Percentiles rank a stretch among this genome's conserved stretches.
These are phyloP conservation scores for Lipomyces spencermartinsiae DNA, from an alignment of 805 yeast species.

Conservation along the genomic window DNA sequence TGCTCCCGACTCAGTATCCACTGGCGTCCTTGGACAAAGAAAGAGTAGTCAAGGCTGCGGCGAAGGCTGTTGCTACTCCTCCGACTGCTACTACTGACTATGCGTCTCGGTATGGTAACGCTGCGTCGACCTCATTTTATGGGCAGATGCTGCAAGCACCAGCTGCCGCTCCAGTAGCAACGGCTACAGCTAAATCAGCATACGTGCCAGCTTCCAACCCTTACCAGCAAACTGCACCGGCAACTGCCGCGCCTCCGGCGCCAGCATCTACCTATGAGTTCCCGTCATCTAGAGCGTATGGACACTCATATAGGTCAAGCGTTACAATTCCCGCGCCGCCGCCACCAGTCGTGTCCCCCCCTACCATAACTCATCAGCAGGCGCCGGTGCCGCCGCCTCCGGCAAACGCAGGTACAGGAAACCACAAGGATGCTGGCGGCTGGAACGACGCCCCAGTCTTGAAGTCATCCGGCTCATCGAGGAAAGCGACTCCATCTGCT, in stretches of 20 bases:
- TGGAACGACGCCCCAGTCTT: constrained; percentile 41
- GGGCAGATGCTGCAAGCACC: constrained; percentile 12
- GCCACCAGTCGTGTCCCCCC: constrained; percentile 34
- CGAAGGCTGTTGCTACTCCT: constrained; percentile 16
- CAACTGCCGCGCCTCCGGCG: constrained; percentile 2
- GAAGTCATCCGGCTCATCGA: constrained; percentile 17
- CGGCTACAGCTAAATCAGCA: constrained; percentile 6
- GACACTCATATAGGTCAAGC: constrained; percentile 32
- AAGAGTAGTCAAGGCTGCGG: constrained; percentile 73
- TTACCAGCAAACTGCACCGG: constrained; percentile 23
- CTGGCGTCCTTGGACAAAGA: constrained; percentile 75
- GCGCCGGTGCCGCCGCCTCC: constrained; percentile 37
- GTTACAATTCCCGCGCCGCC: constrained; percentile 37
- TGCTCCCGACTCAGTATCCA: constrained; percentile 76
- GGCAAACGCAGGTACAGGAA: constrained; percentile 17
- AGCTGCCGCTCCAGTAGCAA: constrained; percentile 12
- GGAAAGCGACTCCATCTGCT: constrained; percentile 42
- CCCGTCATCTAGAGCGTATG: constrained; percentile 22
- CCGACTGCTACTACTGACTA: constrained; percentile 17
- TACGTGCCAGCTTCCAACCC: constrained; percentile 22
- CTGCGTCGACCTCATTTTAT: constrained; percentile 12
- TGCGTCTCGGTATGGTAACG: neutral
- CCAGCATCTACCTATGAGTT: neutral
- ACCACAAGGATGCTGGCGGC: constrained; percentile 31
- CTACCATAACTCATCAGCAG: constrained; percentile 24